phyloP scores from a whole-genome alignment of 352 stramenopile species.

The Globisporangium lucens region DNA sequence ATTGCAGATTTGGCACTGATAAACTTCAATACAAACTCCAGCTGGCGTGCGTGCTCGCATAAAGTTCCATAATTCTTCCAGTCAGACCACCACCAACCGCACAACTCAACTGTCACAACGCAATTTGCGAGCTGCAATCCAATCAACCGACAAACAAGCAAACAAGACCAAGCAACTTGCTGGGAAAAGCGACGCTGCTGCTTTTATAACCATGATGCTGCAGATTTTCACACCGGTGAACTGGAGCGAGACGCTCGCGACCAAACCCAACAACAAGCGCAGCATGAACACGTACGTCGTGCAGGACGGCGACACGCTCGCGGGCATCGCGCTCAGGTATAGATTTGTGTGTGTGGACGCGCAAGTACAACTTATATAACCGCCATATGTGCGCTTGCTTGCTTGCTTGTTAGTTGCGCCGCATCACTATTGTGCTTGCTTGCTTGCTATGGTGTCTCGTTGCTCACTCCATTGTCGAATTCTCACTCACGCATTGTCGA shows the following conservation, averaged over 20 bases:
- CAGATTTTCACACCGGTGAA: slow-evolving; percentile 39
- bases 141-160: background rate
- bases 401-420: background rate
- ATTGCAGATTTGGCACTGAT: background rate
- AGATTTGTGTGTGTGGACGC: background rate
- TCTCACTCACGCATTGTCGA: background rate
- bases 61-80: background rate
- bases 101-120: background rate
- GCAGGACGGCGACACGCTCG: slow-evolving; percentile 39
- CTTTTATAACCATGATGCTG: slow-evolving; percentile 20
- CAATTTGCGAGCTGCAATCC: slow-evolving; percentile 2
- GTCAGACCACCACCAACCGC: background rate
- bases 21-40: background rate
- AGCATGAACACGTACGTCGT: slow-evolving; percentile 32
- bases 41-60: background rate
- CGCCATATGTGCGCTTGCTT: background rate
- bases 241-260: slow-evolving; percentile 23
- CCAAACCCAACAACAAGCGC: slow-evolving; percentile 11
- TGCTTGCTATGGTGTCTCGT: background rate
- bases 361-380: background rate
- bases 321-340: slow-evolving; percentile 39
- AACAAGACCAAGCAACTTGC: background rate
- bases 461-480: background rate
- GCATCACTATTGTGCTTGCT: background rate
- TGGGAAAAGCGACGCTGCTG: background rate